Conservation (phyloP, 2,329 filamentous ascomycete genomes). For the Decorospora gaudefroyi region DNA sequence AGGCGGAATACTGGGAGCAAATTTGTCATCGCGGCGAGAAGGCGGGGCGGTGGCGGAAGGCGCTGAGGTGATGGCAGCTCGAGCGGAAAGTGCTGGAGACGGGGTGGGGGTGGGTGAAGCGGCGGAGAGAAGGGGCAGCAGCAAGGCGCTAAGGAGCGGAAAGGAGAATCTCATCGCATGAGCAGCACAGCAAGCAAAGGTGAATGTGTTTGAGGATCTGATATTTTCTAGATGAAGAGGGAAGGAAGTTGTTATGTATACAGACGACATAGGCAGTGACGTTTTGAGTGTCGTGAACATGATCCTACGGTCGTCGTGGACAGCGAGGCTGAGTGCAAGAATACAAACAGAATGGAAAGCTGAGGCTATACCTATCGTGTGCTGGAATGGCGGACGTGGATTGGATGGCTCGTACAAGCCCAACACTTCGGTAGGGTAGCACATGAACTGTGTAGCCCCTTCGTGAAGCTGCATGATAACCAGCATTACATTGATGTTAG, state of each 20-base stretch:
- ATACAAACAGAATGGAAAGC: constrained; percentile 9
- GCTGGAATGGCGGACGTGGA: constrained; percentile 6
- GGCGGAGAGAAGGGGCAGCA: constrained; percentile 14
- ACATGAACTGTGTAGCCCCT: background rate
- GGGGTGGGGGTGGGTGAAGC: constrained; percentile 14
- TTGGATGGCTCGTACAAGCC: constrained; percentile 7
- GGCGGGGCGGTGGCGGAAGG: constrained; percentile 11
- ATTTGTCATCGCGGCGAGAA: constrained; percentile 18
- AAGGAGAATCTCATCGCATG: constrained; percentile 19
- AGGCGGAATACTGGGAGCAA: constrained; percentile 14
- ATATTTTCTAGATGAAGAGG: constrained; percentile 10
- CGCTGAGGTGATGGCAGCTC: constrained; percentile 4
- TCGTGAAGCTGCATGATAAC: constrained; percentile 3
- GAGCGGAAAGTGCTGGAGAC: constrained; percentile 11
- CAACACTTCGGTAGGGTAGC: background rate
- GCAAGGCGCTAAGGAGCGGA: constrained; percentile 17
- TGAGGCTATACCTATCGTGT: constrained; percentile 8
- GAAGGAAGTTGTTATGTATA: constrained; percentile 12
- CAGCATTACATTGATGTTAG: background rate
- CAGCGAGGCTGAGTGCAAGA: constrained; percentile 21
- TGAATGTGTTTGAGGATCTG: constrained; percentile 1
- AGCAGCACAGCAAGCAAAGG: constrained; percentile 9
- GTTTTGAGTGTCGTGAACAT: background rate
- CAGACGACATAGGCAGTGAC: background rate
- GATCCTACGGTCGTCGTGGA: constrained; percentile 16